Evolutionary conservation across 306 rosid species (phyloP).

Genomic region (Glycine soja): DNA sequence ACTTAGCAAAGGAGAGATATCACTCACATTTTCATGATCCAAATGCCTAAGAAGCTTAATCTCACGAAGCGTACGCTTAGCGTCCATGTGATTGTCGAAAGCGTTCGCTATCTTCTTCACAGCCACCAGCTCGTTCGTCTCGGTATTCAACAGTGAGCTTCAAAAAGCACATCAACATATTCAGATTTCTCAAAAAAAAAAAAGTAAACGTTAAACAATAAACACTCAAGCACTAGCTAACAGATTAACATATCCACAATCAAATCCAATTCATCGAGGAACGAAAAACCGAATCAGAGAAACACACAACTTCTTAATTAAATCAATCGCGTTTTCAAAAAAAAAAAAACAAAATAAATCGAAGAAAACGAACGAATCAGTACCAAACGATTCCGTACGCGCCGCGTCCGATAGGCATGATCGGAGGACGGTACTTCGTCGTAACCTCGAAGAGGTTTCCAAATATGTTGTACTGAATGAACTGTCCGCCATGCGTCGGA

Average conservation of each 20-base stretch:
- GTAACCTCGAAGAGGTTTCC: slow-evolving; percentile 92
- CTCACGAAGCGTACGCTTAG: slow-evolving; percentile 98
- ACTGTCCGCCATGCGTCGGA: slow-evolving; percentile 79
- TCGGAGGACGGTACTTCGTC: slow-evolving; percentile 86
- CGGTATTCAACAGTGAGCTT: slow-evolving; percentile 89
- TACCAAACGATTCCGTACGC: slow-evolving; percentile 98
- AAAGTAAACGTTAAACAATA: background rate
- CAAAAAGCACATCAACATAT: slow-evolving; percentile 44
- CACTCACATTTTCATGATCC: slow-evolving; percentile 93
- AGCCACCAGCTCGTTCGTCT: slow-evolving; percentile 93
- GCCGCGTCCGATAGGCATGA: slow-evolving; percentile 97
- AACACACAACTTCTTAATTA: background rate
- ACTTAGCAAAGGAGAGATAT: background rate
- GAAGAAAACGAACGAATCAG: slow-evolving; percentile 10
- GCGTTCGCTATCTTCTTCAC: slow-evolving; percentile 96
- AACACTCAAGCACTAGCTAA: background rate
- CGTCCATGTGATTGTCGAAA: slow-evolving; percentile 93
- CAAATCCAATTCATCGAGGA: slow-evolving; percentile 15
- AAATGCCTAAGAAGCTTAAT: slow-evolving; percentile 96
- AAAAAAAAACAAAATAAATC: background rate
- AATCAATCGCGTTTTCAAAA: background rate
- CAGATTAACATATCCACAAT: background rate
- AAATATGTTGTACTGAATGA: slow-evolving; percentile 81
- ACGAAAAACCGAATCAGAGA: background rate
- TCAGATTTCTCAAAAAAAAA: slow-evolving; percentile 35